Evolutionary conservation across 2,329 filamentous ascomycete species (phyloP), one percentile per base, ranked within the genome.

Genomic region (Verticillium nubilum): DNA sequence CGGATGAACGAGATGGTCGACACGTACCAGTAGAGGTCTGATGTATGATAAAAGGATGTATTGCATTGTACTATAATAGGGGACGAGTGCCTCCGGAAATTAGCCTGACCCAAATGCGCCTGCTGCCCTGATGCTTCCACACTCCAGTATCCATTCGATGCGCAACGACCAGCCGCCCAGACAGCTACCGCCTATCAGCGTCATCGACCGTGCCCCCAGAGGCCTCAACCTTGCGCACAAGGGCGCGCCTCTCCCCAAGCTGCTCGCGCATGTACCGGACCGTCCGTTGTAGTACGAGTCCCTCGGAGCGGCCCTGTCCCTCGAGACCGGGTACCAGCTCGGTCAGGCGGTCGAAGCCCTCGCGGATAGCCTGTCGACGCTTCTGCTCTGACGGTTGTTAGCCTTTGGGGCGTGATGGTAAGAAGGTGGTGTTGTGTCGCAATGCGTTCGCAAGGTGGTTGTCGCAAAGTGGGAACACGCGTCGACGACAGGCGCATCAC

Each of bases 281-380:
- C 0, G 88, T 89, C 64, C 83, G 83, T 63, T 87, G 85, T 25
- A 97, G 79, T n/a, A 97, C 91, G 19, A 92, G 80, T 28, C 90
- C 91, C 72, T 97, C 92, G 64, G 91, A 95, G 53, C 92, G 86
- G 1, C 90, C 92, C 68, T 93, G 89, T 1, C 92, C 92, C 67
- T 91, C 84, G 58, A 96, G 80, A 0, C 90, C 91, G 0, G 92
- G 92, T 1, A 96, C 91, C 31, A 96, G 81, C 58, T 87, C 84
- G 17, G 90, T 90, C 27, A 97, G 82, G 33, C 87, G 84, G 72
- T 96, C 91, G 71, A 96, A 96, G 59, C 90, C 91, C 60, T 91
- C 86, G 54, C 92, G 84, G 65, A 97, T 96, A 15, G 89, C 90
- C 61, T 78, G 72, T 29, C 78, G 70, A 37, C 78, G 71, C 64